Base-by-base conservation (phyloP, 257 asterid species). In the Solanum acaule region DNA sequence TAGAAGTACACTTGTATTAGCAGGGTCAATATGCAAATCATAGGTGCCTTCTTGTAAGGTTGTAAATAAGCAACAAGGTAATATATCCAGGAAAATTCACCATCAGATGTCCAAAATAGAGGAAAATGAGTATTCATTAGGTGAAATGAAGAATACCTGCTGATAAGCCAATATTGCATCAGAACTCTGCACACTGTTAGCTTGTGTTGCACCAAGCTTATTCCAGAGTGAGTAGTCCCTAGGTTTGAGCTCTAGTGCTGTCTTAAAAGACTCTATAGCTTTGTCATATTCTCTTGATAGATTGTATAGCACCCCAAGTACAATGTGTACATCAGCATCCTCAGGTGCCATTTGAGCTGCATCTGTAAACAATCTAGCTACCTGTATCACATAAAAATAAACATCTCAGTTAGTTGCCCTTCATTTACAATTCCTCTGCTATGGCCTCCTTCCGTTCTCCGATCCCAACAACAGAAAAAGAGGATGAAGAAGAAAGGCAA, bases 121-220 rank as follows among this genome's bases (percentile, higher is more conserved):
- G 86, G 42, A 49, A 49, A 49, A 31, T 49, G 86, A 18, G 29
- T 31, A 82, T 18, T 49, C 68, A 82, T 49, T 49, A 82, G 29
- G 70, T 82, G 29, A 82, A 46, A 27, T 27, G 67, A 52, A 88
- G 85, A 52, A 61, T 87, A 94, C 99, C 96, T 94, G 98, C 93
- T 97, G 99, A 90, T 97, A 97, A 84, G 99, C 99, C 22, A 87
- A 89, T 90, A 97, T 96, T 82, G 99, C 99, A 93, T 97, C 99
- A 81, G 98, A 94, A 90, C 99, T 97, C 91, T 95, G 99, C 85
- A 97, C 93, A 70, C 99, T 96, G 85, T 97, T 97, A 86, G 99
- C 99, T 92, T 97, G 99, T 89, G 99, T 97, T 71, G 99, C 99
- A 76, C 99, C 99, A 83, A 97, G 98, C 95, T 97, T 96, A 93